A percentile compares a stretch with the other conserved stretches of the same genome.
Conservation (phyloP, 805 yeast genomes). For the Kazachstania africana region DNA sequence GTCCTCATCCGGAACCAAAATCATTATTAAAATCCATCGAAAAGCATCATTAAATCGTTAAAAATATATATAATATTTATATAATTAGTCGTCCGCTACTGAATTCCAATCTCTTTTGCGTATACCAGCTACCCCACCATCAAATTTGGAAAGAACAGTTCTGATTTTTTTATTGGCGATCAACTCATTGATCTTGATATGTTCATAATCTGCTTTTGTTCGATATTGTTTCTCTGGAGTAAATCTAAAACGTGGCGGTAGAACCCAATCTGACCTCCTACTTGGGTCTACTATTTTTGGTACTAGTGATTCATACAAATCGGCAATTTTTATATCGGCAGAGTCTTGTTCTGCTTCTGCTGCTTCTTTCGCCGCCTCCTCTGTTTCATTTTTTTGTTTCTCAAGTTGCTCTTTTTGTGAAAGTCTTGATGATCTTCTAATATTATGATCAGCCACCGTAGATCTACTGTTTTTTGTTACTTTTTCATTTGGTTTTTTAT, state of each 20-base stretch:
- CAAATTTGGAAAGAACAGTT: slow-evolving; percentile 19
- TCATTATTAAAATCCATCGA: slow-evolving; percentile 35
- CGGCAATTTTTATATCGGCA: slow-evolving; percentile 8
- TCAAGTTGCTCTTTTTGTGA: slow-evolving; percentile 4
- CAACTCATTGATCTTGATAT: slow-evolving; percentile 23
- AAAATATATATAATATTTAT: no score
- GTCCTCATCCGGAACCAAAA: slow-evolving; percentile 60
- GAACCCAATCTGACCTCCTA: slow-evolving; percentile 27
- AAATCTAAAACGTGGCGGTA: slow-evolving; percentile 21
- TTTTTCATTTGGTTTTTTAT: neutral
- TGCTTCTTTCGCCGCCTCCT: neutral
- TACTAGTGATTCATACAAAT: slow-evolving; percentile 22
- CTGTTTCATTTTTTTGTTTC: slow-evolving; percentile 3
- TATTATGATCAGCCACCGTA: neutral
- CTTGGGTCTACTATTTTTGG: slow-evolving; percentile 20
- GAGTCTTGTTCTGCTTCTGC: no score
- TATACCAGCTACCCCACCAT: slow-evolving; percentile 26
- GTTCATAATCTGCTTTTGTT: slow-evolving; percentile 22
- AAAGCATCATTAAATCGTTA: neutral
- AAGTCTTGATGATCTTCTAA: slow-evolving; percentile 8
- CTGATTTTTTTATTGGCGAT: slow-evolving; percentile 16
- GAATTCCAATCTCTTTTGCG: slow-evolving; percentile 11
- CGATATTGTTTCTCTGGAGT: slow-evolving; percentile 25
- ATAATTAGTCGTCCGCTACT: no score
- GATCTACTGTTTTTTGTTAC: neutral